These are phyloP conservation scores for Logfia minima DNA, from an alignment of 129 eudicot genomes.

Conservation along the genomic window DNA sequence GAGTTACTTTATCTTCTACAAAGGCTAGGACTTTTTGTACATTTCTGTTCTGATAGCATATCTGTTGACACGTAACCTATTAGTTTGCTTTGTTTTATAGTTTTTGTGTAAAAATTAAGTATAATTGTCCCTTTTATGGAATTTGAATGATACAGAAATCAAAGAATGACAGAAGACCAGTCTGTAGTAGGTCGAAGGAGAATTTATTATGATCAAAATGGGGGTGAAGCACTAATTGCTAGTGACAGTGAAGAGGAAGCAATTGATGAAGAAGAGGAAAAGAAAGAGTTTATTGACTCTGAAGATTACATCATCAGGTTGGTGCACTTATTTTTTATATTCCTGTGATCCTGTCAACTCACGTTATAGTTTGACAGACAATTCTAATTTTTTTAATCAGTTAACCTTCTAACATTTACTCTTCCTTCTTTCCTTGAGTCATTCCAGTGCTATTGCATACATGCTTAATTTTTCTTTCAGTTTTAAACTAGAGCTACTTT, in stretches of 20 bases:
- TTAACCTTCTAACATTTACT: conserved; percentile 1
- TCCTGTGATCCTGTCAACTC: conserved; percentile 13
- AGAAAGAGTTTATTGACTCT: conserved; percentile 71
- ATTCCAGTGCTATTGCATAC: conserved; percentile 14
- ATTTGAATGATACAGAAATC: conserved; percentile 58
- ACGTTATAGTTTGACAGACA: conserved; percentile 6
- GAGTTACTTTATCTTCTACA: background rate
- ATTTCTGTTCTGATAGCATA: background rate
- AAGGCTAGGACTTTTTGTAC: background rate
- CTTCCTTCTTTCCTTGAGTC: background rate
- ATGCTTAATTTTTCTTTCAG: background rate
- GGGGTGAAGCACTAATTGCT: conserved; percentile 86
- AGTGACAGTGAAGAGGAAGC: conserved; percentile 94
- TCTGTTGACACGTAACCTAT: conserved; percentile 2
- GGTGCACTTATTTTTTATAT: conserved; percentile 32
- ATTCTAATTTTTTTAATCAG: background rate
- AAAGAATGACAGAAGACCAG: conserved; percentile 94
- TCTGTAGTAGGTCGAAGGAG: conserved; percentile 93
- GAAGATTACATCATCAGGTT: conserved; percentile 92
- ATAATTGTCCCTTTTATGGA: background rate
- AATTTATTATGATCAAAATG: conserved; percentile 88
- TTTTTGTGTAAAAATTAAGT: background rate
- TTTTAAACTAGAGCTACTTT: background rate
- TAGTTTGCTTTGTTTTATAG: background rate
- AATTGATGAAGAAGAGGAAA: conserved; percentile 83